Base-by-base conservation (phyloP, 2,329 filamentous ascomycete species). In the Rutstroemia sydowiana region DNA sequence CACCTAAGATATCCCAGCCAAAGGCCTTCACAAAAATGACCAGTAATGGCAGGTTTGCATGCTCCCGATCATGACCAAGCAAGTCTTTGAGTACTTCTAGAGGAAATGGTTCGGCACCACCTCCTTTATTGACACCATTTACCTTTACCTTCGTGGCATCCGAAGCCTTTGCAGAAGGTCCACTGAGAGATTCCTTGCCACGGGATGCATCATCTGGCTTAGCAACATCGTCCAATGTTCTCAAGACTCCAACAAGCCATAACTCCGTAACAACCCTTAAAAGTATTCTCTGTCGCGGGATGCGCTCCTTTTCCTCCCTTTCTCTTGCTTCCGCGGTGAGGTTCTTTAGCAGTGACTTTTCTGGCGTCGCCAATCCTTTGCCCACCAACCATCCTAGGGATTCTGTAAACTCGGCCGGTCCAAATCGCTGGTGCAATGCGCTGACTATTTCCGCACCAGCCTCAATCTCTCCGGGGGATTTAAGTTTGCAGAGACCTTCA, bases 61-160 rank as follows among this genome's bases (percentile, higher is more conserved):
- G 93, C 61, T 98, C 92, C 51, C 90, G 82, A 67, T 98, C 93
- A 65, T 97, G 85, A 7, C 91, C 90, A 14, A 98, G 78, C 58
- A 98, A 79, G 66, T 98, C 95, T 71, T 98, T 98, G 37, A 98
- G 74, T n/a, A 97, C 92, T 68, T 98, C 93, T 18, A 98, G 75
- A 3, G 95, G 95, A 60, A 98, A 97, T 0, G 93, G 93, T 58
- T 98, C 93, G 2, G 88, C 79, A 54, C 86, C 83, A 37, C 78
- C 81, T 26, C 78, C 77, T 58, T 82, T 81, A 54, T 82, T 80
- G 48, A 72, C 70, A 21, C 76, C 75, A 36, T 70, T 66, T 9
- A 74, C 64, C 54, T 79, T 79, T 60, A 72, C 75, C 73, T 75
- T 87, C 56, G 71, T n/a, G n/a, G n/a, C 69, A 61, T 78, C 81